Evolutionary conservation across 176 grass and related monocot species (phyloP), one percentile per base, ranked within the genome.

Genomic region (Bonia amplexicaulis): DNA sequence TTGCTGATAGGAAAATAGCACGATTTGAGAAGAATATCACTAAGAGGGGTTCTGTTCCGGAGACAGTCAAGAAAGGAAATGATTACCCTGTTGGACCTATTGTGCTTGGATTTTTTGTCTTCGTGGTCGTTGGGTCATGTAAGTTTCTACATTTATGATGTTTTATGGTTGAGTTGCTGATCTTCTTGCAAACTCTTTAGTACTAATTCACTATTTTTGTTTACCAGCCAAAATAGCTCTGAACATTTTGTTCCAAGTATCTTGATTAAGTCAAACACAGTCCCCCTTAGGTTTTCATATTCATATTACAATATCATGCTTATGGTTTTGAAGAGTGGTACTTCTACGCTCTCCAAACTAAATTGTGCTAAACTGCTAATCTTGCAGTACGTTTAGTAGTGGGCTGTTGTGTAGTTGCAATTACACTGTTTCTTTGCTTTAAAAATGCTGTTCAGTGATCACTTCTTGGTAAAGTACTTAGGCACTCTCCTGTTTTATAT

Each of bases 51-150:
- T 80, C 81, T 57, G 89, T 96, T 86, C 91, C 94, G 44, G 94
- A 96, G 69, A 96, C 91, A 25, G 85, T 79, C 57, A 96, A 96
- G 74, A 96, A 93, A 45, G 85, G 78, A 89, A 63, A 91, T 90
- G 94, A 90, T 77, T 96, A 90, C 60, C 94, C 91, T 63, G 64
- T 96, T 82, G 94, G 82, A 31, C 91, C 91, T 76, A 91, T 93
- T 87, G 44, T 96, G 73, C 84, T 96, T 35, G 89, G 91, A 77
- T 93, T 96, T 79, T 90, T 91, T 12, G 73, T 96, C 91, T 96
- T 96, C 39, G 74, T 96, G 60, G 94, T 96, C 5, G 73, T 96
- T 65, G 94, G 94, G 22, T 96, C 94, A 81, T 96, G 94, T 96
- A 93, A 91, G 94, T 85, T 86, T 22, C 54, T 80, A 76, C 39